Evolutionary conservation across 805 yeast genomes (phyloP), one percentile per base, ranked within the genome.

Genomic region (Candida awuae): DNA sequence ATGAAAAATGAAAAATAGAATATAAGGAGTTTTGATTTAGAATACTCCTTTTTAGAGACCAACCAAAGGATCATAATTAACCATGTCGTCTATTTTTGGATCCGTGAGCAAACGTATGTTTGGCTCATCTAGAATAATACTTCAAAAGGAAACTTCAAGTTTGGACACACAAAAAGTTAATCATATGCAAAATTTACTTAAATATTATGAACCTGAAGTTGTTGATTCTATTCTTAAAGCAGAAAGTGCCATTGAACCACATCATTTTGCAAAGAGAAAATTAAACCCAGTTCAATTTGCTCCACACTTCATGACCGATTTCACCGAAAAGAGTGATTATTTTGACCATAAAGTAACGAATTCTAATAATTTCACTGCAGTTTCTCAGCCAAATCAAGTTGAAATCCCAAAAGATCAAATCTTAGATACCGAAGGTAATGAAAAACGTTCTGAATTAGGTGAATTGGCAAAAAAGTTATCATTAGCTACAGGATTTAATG

Each of bases 191-290:
- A 68, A 66, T 46, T 68, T 88, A 49, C 60, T 75, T 34, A 77
- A 86, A 55, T 90, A 80, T 66, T 90, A 90, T 59, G 76, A 90
- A 8, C 84, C 87, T 23, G 82, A 80, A 42, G 69, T 88, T 36
- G 72, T 90, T 46, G 84, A 85, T 55, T 75, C 94, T 38, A 85
- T 92, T 48, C 68, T 82, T 50, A 70, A 81, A 32, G 84, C 97
- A 0, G 96, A 90, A 63, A 67, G 81, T 5, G 69, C 74, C 15
- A 77, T 87, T 37, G 67, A 75, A 8, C 90, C 94, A 15, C 66
- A 73, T 35, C 73, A 80, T 46, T 75, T 77, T 63, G 55, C 58
- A 4, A 53, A 62, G 34, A 68, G 69, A 37, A 66, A 63, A 42
- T 58, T 63, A 36, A 61, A 67, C 18, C 61, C 64, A 7, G 62